Conservation (phyloP, 1,284 basidiomycete genomes). For the Tetrapyrgos nigripes region DNA sequence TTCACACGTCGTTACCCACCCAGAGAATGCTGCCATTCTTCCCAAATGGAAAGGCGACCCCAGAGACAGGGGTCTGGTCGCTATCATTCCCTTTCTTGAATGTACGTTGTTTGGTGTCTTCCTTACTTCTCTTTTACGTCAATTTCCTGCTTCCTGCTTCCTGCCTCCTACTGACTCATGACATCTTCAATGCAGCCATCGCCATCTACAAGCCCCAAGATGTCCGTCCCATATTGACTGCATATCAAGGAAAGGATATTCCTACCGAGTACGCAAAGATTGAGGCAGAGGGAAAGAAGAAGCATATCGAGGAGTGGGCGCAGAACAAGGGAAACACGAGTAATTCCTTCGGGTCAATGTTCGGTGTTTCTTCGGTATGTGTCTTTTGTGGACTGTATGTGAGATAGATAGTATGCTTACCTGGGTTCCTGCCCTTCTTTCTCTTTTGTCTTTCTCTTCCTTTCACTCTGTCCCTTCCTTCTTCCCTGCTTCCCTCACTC, state of each 20-base stretch:
- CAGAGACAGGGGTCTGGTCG: slow-evolving; percentile 82
- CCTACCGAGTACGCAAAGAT: slow-evolving; percentile 89
- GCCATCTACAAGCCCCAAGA: slow-evolving; percentile 87
- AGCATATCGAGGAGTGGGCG: slow-evolving; percentile 86
- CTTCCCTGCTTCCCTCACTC: slow-evolving; percentile 1
- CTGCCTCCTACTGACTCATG: background rate
- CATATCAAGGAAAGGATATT: slow-evolving; percentile 89
- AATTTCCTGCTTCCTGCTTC: background rate
- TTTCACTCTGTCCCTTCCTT: background rate
- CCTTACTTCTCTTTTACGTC: background rate
- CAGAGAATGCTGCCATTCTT: slow-evolving; percentile 89
- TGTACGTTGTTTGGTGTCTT: slow-evolving; percentile 58
- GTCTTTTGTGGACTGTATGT: background rate
- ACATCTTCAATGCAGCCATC: slow-evolving; percentile 63
- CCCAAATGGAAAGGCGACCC: slow-evolving; percentile 89
- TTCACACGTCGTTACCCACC: slow-evolving; percentile 82
- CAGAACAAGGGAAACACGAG: slow-evolving; percentile 56
- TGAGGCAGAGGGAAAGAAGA: slow-evolving; percentile 81
- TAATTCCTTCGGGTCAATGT: slow-evolving; percentile 66
- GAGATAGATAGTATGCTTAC: background rate
- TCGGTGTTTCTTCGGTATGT: slow-evolving; percentile 48
- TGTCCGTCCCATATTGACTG: slow-evolving; percentile 86
- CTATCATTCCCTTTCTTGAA: slow-evolving; percentile 96
- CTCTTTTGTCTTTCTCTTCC: slow-evolving; percentile 16
- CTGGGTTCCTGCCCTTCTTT: background rate